Percentiles rank a stretch among this genome's conserved stretches.
Evolutionary conservation across 2,329 filamentous ascomycete species (phyloP).

Genomic region (Fusarium verrucosum): DNA sequence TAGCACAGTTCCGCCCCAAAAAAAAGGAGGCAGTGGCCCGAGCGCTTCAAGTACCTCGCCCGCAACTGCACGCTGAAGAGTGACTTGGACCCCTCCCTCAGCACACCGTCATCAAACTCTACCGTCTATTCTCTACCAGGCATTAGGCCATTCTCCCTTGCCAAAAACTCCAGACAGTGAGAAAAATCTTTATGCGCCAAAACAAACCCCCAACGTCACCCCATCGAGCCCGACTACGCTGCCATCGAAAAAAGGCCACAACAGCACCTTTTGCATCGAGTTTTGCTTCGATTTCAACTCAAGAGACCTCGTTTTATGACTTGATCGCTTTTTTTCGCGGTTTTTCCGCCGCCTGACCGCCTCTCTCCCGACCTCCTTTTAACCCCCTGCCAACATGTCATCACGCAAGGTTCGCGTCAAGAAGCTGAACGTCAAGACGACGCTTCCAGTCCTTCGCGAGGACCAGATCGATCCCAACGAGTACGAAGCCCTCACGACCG

Average conservation of each 20-base stretch:
- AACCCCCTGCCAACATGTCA: slow-evolving; percentile 62
- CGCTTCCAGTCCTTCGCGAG: slow-evolving; percentile 86
- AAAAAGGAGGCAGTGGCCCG: slow-evolving; percentile 48
- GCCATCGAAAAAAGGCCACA: slow-evolving; percentile 64
- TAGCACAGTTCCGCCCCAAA: slow-evolving; percentile 9
- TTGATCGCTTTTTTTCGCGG: slow-evolving; percentile 71
- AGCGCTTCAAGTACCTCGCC: slow-evolving; percentile 45
- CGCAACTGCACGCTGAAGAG: slow-evolving; percentile 32
- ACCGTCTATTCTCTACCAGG: slow-evolving; percentile 19
- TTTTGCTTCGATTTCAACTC: slow-evolving; percentile 59
- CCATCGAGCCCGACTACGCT: slow-evolving; percentile 59
- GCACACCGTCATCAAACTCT: slow-evolving; percentile 43
- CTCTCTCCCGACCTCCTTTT: slow-evolving; percentile 51
- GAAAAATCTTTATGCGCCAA: slow-evolving; percentile 64
- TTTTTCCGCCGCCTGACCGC: slow-evolving; percentile 62
- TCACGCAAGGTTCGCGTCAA: slow-evolving; percentile 80
- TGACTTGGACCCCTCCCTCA: slow-evolving; percentile 40
- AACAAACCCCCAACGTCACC: slow-evolving; percentile 66
- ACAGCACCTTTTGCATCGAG: slow-evolving; percentile 63
- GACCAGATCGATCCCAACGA: slow-evolving; percentile 86
- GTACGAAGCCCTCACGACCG: slow-evolving; percentile 85
- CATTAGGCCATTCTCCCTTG: slow-evolving; percentile 42
- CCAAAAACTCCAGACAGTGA: slow-evolving; percentile 52
- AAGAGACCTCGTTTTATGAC: slow-evolving; percentile 67
- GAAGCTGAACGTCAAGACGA: slow-evolving; percentile 92